These are phyloP conservation scores for Juncus effusus DNA, from an alignment of 176 grass and related monocot species.

Conservation along the genomic window DNA sequence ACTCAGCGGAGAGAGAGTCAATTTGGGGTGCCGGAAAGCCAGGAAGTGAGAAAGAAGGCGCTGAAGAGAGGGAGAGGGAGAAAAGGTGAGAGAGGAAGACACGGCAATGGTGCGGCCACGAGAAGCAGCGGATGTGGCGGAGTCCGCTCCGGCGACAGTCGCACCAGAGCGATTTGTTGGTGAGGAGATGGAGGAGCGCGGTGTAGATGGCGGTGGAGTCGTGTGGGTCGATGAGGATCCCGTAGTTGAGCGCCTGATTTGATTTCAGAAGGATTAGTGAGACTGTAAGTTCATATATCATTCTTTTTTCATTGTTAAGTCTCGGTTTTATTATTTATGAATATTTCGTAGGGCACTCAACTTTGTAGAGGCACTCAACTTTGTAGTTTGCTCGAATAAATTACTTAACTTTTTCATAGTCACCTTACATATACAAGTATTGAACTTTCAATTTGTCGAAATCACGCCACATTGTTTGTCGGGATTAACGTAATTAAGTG, in stretches of 20 bases:
- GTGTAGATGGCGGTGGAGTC: slow-evolving; percentile 50
- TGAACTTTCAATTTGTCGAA: no score
- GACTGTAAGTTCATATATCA: no score
- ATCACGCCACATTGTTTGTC: no score
- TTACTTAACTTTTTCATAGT: no score
- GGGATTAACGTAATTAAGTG: no score
- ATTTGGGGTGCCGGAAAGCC: not conserved
- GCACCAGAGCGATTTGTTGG: slow-evolving; percentile 72
- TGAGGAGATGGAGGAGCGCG: slow-evolving; percentile 67
- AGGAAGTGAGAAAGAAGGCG: slow-evolving; percentile 38
- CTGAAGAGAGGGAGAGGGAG: slow-evolving; percentile 36
- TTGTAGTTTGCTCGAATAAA: no score
- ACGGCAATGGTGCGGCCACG: slow-evolving; percentile 93
- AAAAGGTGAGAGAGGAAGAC: slow-evolving; percentile 81
- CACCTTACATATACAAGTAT: no score
- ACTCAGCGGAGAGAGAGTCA: slow-evolving; percentile 60
- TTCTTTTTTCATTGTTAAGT: no score
- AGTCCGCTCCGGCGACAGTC: slow-evolving; percentile 87
- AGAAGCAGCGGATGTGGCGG: slow-evolving; percentile 93
- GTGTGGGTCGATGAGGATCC: slow-evolving; percentile 80
- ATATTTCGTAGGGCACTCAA: no score
- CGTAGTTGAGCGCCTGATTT: slow-evolving; percentile 54
- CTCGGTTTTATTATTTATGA: no score
- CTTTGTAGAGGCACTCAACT: no score
- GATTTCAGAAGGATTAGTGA: not conserved